Conservation (phyloP, 1,139 yeast genomes). For the Spathaspora sp. region DNA sequence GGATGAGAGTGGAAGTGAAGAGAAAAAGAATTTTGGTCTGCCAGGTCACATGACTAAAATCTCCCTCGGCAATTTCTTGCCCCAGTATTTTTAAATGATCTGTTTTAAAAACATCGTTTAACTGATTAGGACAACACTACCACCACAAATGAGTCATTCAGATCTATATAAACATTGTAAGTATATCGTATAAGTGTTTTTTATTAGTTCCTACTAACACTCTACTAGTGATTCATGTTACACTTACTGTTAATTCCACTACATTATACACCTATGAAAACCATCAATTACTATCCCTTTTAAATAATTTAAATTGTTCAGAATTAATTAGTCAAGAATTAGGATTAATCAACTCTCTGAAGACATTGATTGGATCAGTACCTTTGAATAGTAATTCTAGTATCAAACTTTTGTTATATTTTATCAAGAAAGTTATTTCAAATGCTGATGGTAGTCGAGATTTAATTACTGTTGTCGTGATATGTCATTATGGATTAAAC, state of each 20-base stretch:
- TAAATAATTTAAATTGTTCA: conserved; percentile 48
- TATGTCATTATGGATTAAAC: conserved; percentile 45
- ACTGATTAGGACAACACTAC: neutral
- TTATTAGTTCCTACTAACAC: conserved; percentile 13
- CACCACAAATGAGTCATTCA: conserved; percentile 13
- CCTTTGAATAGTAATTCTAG: conserved; percentile 31
- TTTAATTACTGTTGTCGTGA: conserved; percentile 48
- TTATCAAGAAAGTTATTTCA: conserved; percentile 45
- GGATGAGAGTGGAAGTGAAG: neutral
- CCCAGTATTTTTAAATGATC: neutral
- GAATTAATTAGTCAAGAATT: conserved; percentile 56
- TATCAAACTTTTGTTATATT: conserved; percentile 42
- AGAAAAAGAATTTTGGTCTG: neutral
- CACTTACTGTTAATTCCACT: conserved; percentile 54
- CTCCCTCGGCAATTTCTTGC: neutral
- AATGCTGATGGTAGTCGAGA: conserved; percentile 49
- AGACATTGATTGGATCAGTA: conserved; percentile 45
- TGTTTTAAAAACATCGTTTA: neutral
- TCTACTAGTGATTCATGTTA: conserved; percentile 41
- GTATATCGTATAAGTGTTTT: conserved; percentile 14
- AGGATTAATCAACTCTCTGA: conserved; percentile 51
- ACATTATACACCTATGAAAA: conserved; percentile 58
- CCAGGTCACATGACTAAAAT: neutral
- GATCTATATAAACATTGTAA: conserved; percentile 34
- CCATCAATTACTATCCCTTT: conserved; percentile 34